Percentiles rank a stretch among this genome's conserved stretches.
phyloP scores from a whole-genome alignment of 2,329 filamentous ascomycete genomes.

The Fusarium circinatum region DNA sequence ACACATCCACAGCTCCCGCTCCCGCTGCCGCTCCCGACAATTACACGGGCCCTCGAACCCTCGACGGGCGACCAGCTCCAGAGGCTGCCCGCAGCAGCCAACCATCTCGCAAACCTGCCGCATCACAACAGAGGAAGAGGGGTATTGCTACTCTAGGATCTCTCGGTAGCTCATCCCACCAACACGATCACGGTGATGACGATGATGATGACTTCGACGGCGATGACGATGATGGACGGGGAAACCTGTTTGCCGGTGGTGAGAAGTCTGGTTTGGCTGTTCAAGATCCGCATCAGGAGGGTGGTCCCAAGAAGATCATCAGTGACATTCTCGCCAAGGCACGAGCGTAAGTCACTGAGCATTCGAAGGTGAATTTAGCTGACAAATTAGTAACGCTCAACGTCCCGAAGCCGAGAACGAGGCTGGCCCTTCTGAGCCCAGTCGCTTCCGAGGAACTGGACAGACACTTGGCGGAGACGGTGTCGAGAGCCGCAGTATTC shows the following conservation, averaged over 20 bases:
- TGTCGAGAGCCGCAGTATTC: constrained; percentile 73
- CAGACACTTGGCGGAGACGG: constrained; percentile 84
- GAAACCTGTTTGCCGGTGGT: constrained; percentile 83
- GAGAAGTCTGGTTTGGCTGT: constrained; percentile 82
- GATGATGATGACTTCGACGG: constrained; percentile 66
- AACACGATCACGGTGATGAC: constrained; percentile 68
- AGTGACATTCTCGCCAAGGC: constrained; percentile 73
- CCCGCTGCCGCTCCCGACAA: constrained; percentile 43
- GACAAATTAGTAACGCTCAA: constrained; percentile 65
- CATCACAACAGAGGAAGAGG: constrained; percentile 61
- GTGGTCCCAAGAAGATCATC: constrained; percentile 65
- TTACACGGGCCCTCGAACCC: constrained; percentile 70
- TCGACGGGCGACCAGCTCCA: constrained; percentile 70
- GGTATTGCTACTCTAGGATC: constrained; percentile 71
- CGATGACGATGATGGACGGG: constrained; percentile 66
- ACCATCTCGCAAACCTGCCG: constrained; percentile 50
- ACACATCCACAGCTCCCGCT: constrained; percentile 54
- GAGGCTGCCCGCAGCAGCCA: constrained; percentile 45
- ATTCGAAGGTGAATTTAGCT: background rate
- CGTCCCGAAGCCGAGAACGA: constrained; percentile 63
- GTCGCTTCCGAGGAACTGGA: constrained; percentile 75
- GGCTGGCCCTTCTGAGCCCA: constrained; percentile 60
- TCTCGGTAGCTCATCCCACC: constrained; percentile 58
- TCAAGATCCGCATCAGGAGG: constrained; percentile 66
- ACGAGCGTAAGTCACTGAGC: constrained; percentile 59